phyloP scores from a whole-genome alignment of 208 protist species.

The Trypanosomatidae sp. region DNA sequence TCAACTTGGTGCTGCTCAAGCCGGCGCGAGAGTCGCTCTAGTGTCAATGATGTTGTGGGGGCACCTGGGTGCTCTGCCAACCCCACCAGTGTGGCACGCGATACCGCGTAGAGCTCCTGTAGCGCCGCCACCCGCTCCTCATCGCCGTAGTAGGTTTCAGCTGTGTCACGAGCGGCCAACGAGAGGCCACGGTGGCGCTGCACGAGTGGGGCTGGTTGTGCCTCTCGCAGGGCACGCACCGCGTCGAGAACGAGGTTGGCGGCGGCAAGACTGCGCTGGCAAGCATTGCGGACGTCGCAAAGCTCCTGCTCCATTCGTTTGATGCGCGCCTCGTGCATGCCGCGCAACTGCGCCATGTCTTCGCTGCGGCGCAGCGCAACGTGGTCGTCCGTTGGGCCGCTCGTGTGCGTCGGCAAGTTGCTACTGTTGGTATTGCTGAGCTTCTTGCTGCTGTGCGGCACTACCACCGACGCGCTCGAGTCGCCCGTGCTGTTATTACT shows the following conservation, averaged over 20 bases:
- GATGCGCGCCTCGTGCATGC: constrained; percentile 17
- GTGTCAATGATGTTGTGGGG: neutral
- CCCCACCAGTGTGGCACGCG: constrained; percentile 14
- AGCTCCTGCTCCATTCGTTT: constrained; percentile 30
- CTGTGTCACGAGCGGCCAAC: constrained; percentile 58
- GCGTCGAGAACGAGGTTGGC: constrained; percentile 66
- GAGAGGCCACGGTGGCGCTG: constrained; percentile 52
- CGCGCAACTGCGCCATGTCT: constrained; percentile 18
- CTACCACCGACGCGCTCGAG: neutral
- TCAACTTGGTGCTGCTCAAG: constrained; percentile 6
- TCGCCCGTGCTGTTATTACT: neutral
- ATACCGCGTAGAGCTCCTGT: constrained; percentile 16
- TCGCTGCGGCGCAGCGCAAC: constrained; percentile 13
- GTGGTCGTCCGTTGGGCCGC: constrained; percentile 10
- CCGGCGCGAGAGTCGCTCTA: constrained; percentile 2
- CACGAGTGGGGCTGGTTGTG: constrained; percentile 36
- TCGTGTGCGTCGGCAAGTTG: neutral
- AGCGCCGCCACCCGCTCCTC: constrained; percentile 27
- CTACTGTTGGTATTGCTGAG: constrained; percentile 1
- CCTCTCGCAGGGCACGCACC: constrained; percentile 45
- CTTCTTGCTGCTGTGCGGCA: constrained; percentile 15
- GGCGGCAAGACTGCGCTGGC: constrained; percentile 59
- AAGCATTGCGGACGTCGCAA: constrained; percentile 36
- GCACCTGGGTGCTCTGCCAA: constrained; percentile 3
- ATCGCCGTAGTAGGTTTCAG: constrained; percentile 27